Base-by-base conservation (phyloP, 768 basidiomycete species). In the Russula virescens region DNA sequence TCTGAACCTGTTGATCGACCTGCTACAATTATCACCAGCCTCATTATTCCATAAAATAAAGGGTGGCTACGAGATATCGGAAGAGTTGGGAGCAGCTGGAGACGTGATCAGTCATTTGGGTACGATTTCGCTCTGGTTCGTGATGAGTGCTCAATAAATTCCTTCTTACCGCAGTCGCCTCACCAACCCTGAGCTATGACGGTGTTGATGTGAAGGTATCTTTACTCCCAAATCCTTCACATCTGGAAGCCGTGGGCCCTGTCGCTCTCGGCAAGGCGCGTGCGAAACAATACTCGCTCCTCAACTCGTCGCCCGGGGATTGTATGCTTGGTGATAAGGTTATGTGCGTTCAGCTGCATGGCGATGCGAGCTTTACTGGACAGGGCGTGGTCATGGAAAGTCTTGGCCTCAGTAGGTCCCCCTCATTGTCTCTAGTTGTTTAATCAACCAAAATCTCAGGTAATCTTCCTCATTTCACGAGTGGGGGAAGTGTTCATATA, bases 331-430 rank as follows among this genome's bases (percentile, higher is more conserved):
- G 90, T 1, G 85, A 87, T 71, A 82, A 80, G 68, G 94, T 87
- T 3, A 87, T 96, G 83, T 93, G 88, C 65, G 87, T 96, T 0
- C 91, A 94, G 69, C 73, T 97, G 51, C 94, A 96, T 66, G 94
- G 94, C 3, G 94, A 97, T 72, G 93, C 91, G 1, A 91, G 89
- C 61, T 95, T 96, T 70, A 82, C 88, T 0, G 94, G 94, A 0
- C 94, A 96, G 71, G 94, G 94, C 2, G 80, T 96, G 5, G 83
- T 94, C 19, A 94, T 93, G 86, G 94, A 96, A 73, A 80, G 82
- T 19, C 78, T 97, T 35, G 91, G 92, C 6, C 75, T 96, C 58
- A 94, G 91, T 86, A 65, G 55, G 87, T 76, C 25, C 14, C 11
- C 43, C 43, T 18, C 47, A 7, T 54, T 52, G 28, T 16, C n/a